Evolutionary conservation across 2,329 filamentous ascomycete genomes (phyloP).

Genomic region (Dothideomycetes sp.): DNA sequence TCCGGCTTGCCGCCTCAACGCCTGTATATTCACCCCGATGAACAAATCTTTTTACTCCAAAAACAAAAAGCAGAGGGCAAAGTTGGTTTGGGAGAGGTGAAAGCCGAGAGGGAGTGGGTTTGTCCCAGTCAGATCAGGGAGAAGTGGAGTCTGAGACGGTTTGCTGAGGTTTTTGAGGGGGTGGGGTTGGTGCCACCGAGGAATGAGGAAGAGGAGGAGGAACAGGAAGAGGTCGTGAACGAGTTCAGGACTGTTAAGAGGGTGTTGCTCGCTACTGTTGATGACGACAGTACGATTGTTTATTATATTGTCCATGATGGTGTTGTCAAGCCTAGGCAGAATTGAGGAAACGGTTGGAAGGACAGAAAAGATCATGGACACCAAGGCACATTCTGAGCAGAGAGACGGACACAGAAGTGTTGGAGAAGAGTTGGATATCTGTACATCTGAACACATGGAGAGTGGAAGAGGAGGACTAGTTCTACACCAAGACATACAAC

Average conservation of each 20-base stretch:
- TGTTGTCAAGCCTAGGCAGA: slow-evolving; percentile 78
- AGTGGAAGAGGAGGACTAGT: no score
- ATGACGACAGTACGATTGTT: slow-evolving; percentile 72
- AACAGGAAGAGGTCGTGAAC: slow-evolving; percentile 22
- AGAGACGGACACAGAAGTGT: no score
- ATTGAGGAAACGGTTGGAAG: slow-evolving; percentile 40
- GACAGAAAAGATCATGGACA: no score
- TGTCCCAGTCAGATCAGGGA: slow-evolving; percentile 64
- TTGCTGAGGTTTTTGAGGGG: slow-evolving; percentile 61
- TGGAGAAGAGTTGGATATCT: no score
- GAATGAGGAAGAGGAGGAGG: slow-evolving; percentile 16
- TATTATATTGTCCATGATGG: slow-evolving; percentile 82
- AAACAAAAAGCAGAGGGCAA: slow-evolving; percentile 31
- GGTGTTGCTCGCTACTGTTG: slow-evolving; percentile 62
- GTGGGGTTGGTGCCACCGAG: slow-evolving; percentile 32
- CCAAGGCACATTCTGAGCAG: no score
- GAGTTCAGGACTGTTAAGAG: slow-evolving; percentile 50
- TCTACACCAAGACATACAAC: slow-evolving; percentile 49
- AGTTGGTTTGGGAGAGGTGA: slow-evolving; percentile 21
- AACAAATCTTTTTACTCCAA: slow-evolving; percentile 66
- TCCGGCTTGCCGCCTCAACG: slow-evolving; percentile 63
- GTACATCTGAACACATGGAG: no score
- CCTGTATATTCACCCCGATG: slow-evolving; percentile 72
- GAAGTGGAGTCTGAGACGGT: slow-evolving; percentile 58
- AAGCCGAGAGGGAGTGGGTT: slow-evolving; percentile 61